phyloP scores from a whole-genome alignment of 768 basidiomycete species.

The Russula foetens region DNA sequence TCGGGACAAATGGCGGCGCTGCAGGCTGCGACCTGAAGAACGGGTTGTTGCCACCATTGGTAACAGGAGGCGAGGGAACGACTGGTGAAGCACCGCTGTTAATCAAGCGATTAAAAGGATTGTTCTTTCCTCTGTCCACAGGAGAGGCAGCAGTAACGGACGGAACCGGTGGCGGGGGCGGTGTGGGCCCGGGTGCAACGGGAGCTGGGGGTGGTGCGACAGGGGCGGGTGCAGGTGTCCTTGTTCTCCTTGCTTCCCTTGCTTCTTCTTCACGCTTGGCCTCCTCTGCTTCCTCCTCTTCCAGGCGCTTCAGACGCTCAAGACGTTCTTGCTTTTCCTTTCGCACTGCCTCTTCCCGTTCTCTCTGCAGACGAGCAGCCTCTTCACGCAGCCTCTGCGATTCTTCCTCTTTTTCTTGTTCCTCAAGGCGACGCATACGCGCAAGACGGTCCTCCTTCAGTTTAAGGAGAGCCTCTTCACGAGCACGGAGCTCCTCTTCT shows the following conservation, averaged over 20 bases:
- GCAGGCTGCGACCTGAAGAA: conserved; percentile 53
- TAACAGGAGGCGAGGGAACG: conserved; percentile 29
- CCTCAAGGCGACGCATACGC: conserved; percentile 60
- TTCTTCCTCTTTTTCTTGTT: conserved; percentile 50
- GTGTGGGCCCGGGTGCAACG: conserved; percentile 23
- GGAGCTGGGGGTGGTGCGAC: conserved; percentile 33
- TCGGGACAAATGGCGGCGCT: conserved; percentile 23
- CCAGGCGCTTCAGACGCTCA: conserved; percentile 12
- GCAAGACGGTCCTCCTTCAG: conserved; percentile 66
- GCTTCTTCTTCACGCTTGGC: conserved; percentile 11
- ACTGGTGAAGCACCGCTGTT: conserved; percentile 36
- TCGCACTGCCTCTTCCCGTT: conserved; percentile 22
- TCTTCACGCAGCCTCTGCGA: conserved; percentile 36
- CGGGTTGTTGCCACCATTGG: conserved; percentile 59
- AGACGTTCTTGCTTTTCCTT: conserved; percentile 14
- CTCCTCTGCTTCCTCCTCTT: conserved; percentile 17
- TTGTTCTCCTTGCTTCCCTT: conserved; percentile 21
- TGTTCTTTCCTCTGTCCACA: conserved; percentile 51
- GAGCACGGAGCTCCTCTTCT: conserved; percentile 58
- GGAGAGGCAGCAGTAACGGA: conserved; percentile 28
- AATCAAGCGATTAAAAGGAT: conserved; percentile 72
- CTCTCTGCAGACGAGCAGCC: conserved; percentile 24
- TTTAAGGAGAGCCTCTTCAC: conserved; percentile 65
- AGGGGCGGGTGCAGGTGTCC: conserved; percentile 32
- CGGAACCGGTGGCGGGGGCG: conserved; percentile 33